A percentile compares a stretch with the other conserved stretches of the same genome.
These are phyloP conservation scores for Penicillium odoratum DNA, from an alignment of 495 filamentous ascomycete species.

Conservation along the genomic window DNA sequence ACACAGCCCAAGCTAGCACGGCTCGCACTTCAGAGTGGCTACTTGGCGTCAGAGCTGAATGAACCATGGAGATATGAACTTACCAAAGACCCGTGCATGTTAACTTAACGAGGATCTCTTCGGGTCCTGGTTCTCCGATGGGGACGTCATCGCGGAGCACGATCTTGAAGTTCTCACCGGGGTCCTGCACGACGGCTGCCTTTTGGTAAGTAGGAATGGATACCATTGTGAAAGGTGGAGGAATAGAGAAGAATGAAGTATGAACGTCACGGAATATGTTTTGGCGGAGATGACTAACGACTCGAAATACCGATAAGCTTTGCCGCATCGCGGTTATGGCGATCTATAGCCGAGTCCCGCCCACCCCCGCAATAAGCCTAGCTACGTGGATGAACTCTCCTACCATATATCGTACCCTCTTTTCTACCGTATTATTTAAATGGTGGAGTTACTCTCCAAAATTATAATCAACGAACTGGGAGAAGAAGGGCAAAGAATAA, in stretches of 20 bases:
- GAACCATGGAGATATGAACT: neutral
- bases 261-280: neutral
- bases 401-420: too few species aligned
- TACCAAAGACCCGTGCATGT: conserved; percentile 27
- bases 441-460: too few species aligned
- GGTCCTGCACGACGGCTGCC: conserved; percentile 22
- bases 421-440: too few species aligned
- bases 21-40: conserved; percentile 31
- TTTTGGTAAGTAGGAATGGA: conserved; percentile 16
- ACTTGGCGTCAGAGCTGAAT: neutral
- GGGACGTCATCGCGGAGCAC: conserved; percentile 12
- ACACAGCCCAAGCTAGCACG: conserved; percentile 21
- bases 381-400: too few species aligned
- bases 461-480: too few species aligned
- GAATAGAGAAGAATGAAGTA: neutral
- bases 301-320: conserved; percentile 2
- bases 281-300: conserved; percentile 1
- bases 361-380: neutral
- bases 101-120: conserved; percentile 26
- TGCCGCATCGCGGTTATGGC: conserved; percentile 4
- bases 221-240: neutral
- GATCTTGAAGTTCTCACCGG: conserved; percentile 17
- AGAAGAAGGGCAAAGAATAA: too few species aligned
- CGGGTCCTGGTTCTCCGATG: conserved; percentile 15
- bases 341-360: conserved; percentile 9